A percentile compares a stretch with the other conserved stretches of the same genome.
Evolutionary conservation across 2,329 filamentous ascomycete species (phyloP).

Genomic region (Xylaria multiplex): DNA sequence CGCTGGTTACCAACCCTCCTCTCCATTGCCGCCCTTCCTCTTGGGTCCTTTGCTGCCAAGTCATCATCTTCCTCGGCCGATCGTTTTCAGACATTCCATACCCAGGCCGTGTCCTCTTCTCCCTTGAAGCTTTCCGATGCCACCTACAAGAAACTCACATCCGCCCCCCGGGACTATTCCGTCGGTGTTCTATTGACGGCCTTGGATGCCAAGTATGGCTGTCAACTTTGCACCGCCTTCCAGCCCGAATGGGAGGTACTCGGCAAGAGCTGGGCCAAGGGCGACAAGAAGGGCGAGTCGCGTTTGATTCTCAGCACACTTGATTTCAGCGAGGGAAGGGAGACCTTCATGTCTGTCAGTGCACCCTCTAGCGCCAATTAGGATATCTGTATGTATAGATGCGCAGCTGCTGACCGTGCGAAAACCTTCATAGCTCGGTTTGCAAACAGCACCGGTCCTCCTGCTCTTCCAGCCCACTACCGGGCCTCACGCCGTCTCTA

Average conservation of each 20-base stretch:
- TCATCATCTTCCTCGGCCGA: slow-evolving; percentile 63
- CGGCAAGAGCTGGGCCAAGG: slow-evolving; percentile 85
- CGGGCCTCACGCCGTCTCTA: slow-evolving; percentile 79
- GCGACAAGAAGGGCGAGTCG: slow-evolving; percentile 78
- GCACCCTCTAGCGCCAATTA: slow-evolving; percentile 6
- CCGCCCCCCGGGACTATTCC: slow-evolving; percentile 83
- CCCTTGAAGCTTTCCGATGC: slow-evolving; percentile 83
- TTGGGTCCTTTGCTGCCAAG: slow-evolving; percentile 72
- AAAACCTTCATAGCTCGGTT: slow-evolving; percentile 71
- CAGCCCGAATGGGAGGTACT: slow-evolving; percentile 94
- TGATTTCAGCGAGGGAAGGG: slow-evolving; percentile 87
- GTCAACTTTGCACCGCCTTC: slow-evolving; percentile 87
- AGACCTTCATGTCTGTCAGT: slow-evolving; percentile 85
- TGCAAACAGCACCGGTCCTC: slow-evolving; percentile 93
- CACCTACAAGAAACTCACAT: slow-evolving; percentile 79
- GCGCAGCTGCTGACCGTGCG: slow-evolving; percentile 31
- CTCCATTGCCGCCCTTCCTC: slow-evolving; percentile 66
- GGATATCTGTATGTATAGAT: slow-evolving; percentile 4
- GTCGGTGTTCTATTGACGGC: slow-evolving; percentile 87
- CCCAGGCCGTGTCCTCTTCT: slow-evolving; percentile 70
- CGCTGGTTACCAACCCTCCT: slow-evolving; percentile 72
- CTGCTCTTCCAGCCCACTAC: slow-evolving; percentile 86
- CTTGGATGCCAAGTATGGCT: slow-evolving; percentile 83
- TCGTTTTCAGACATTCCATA: slow-evolving; percentile 76
- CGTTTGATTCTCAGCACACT: slow-evolving; percentile 83